These are phyloP conservation scores for Phlebopus sp. DNA, from an alignment of 1,284 basidiomycete species.

Conservation along the genomic window DNA sequence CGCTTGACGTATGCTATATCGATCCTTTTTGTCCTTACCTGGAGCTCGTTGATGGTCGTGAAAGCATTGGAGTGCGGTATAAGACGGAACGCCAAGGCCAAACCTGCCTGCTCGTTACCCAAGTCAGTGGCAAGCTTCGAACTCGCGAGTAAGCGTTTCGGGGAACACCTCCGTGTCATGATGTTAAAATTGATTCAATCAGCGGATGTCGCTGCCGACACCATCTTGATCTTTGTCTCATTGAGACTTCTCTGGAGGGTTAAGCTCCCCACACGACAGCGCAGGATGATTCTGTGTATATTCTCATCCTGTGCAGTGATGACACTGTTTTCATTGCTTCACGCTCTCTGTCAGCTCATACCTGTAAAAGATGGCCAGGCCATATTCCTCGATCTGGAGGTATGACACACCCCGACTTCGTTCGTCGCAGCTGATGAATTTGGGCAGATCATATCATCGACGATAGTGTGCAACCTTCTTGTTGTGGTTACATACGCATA, in stretches of 20 bases:
- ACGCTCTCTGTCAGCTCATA: slow-evolving; percentile 1
- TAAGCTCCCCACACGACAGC: slow-evolving; percentile 14
- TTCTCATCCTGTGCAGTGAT: slow-evolving; percentile 14
- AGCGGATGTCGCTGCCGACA: slow-evolving; percentile 7
- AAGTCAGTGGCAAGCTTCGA: slow-evolving; percentile 3
- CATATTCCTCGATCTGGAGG: slow-evolving; percentile 9
- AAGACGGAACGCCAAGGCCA: not conserved
- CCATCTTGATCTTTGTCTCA: slow-evolving; percentile 11
- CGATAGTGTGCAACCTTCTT: slow-evolving; percentile 15
- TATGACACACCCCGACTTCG: not conserved
- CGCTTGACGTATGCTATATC: not conserved
- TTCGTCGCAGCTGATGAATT: not conserved
- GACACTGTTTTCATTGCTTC: slow-evolving; percentile 8
- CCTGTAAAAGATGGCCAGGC: no score
- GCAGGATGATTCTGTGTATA: slow-evolving; percentile 14
- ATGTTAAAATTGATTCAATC: not conserved
- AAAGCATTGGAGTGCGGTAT: slow-evolving; percentile 3
- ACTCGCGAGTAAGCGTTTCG: not conserved
- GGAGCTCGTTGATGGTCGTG: not conserved
- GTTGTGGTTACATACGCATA: slow-evolving; percentile 11
- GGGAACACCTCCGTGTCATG: slow-evolving; percentile 9
- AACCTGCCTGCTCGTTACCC: slow-evolving; percentile 1
- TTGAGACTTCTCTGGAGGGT: slow-evolving; percentile 16
- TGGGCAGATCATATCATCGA: not conserved
- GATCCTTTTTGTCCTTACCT: slow-evolving; percentile 6